Base-by-base conservation (phyloP, 1,139 yeast species). In the Starmera stellimalicola region DNA sequence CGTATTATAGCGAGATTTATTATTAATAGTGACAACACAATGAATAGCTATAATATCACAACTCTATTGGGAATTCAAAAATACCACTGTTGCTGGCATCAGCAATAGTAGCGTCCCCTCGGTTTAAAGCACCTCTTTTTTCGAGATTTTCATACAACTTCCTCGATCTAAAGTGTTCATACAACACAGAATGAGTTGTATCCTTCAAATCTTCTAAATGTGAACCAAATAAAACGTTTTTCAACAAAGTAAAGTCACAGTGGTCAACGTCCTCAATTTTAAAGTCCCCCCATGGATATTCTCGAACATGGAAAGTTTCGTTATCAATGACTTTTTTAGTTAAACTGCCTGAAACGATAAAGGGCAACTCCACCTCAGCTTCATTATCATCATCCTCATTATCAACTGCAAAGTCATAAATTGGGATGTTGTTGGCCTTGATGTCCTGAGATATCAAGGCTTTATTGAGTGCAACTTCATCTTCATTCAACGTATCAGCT, bases 151-250 rank as follows among this genome's bases (percentile, higher is more conserved):
- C 37, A 12, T 67, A 62, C 47, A 75, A 65, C 33, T 70, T 78
- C 45, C 72, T 75, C n/a, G 84, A 77, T 63, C 91, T 72, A 54
- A 77, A 80, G 45, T 69, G 67, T 54, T 80, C 88, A 55, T 80
- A 80, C 40, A 79, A 65, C 37, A 67, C 61, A 37, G 73, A 73
- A 48, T 77, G 84, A 6, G 88, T 79, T 32, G 70, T 59, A 44
- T 78, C 85, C 54, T 78, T 79, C 47, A 80, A 70, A 44, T 80
- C 88, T 53, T 79, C 81, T 50, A 80, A 63, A 55, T 80, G 88
- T n/a, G 88, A 79, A 28, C 83, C 83, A 43, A 80, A 64, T 40
- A 80, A 57, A 6, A 78, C 77, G 38, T 78, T 74, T 54, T 77
- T 77, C 53, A 80, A 65, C 35, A 70, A 64, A 10, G 79, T 66